Percentiles rank a stretch among this genome's conserved stretches.
These are phyloP conservation scores for Cladosporium austrohemisphaericum DNA, from an alignment of 2,329 filamentous ascomycete genomes.

Conservation along the genomic window DNA sequence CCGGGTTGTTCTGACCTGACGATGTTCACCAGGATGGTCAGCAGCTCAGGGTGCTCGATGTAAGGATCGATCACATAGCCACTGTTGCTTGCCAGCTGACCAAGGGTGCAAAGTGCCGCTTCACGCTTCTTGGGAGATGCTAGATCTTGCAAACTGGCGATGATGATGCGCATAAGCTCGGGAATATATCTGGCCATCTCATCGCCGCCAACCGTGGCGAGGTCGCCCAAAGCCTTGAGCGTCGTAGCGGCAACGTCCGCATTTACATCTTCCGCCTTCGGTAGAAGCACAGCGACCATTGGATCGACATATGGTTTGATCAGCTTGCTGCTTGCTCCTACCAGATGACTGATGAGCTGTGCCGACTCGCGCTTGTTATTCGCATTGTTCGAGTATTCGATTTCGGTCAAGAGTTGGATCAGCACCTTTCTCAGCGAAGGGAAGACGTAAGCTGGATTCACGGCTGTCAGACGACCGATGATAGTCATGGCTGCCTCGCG, in stretches of 20 bases:
- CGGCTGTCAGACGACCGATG: conserved; percentile 83
- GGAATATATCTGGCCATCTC: conserved; percentile 92
- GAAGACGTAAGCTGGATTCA: conserved; percentile 96
- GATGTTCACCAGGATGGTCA: conserved; percentile 89
- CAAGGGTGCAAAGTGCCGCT: conserved; percentile 83
- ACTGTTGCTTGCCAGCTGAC: conserved; percentile 89
- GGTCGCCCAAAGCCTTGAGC: conserved; percentile 89
- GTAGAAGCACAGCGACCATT: conserved; percentile 90
- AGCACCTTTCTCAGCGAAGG: conserved; percentile 91
- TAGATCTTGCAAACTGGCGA: conserved; percentile 90
- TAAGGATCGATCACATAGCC: conserved; percentile 98
- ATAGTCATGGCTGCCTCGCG: conserved; percentile 94
- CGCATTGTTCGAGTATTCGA: conserved; percentile 91
- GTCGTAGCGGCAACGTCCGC: conserved; percentile 90
- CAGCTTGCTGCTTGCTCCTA: conserved; percentile 85
- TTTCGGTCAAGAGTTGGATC: conserved; percentile 91
- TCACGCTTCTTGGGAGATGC: conserved; percentile 86
- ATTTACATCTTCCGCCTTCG: conserved; percentile 81
- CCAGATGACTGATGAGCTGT: conserved; percentile 84
- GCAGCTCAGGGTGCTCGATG: conserved; percentile 85
- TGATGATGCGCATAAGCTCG: conserved; percentile 88
- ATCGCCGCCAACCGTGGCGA: conserved; percentile 88
- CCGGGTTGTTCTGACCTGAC: conserved; percentile 90
- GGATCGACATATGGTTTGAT: conserved; percentile 97
- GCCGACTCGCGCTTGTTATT: conserved; percentile 96